These are phyloP conservation scores for Epichloe brachyelytri DNA, from an alignment of 2,329 filamentous ascomycete genomes.

Conservation along the genomic window DNA sequence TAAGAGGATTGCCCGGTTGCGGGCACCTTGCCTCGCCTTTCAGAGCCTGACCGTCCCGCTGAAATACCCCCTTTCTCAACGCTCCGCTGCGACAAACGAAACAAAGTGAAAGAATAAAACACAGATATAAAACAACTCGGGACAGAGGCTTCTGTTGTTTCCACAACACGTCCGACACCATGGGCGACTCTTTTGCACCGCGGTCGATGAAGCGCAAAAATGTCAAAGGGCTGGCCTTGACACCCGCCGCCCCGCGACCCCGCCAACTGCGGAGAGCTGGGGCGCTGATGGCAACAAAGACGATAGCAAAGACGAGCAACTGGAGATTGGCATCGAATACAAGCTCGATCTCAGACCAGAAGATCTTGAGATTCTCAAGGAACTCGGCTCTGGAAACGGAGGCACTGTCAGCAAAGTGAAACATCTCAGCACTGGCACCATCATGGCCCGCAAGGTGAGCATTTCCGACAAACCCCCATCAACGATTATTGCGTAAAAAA, in stretches of 20 bases:
- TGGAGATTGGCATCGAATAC: conserved; percentile 97
- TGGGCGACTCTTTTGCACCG: conserved; percentile 51
- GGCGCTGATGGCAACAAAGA: conserved; percentile 47
- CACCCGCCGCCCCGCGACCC: conserved; percentile 61
- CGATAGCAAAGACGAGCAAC: conserved; percentile 42
- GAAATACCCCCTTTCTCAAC: neutral
- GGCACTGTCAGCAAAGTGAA: conserved; percentile 97
- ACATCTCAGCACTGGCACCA: conserved; percentile 84
- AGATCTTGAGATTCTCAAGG: conserved; percentile 84
- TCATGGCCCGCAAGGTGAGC: conserved; percentile 91
- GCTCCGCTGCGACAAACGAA: neutral
- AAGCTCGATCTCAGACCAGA: conserved; percentile 84
- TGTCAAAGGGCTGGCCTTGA: conserved; percentile 87
- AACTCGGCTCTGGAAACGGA: conserved; percentile 90
- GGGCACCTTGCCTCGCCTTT: neutral
- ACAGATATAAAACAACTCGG: neutral
- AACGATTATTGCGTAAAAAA: neutral
- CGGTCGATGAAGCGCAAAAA: conserved; percentile 98
- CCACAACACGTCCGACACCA: conserved; percentile 19
- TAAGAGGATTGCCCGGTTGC: neutral
- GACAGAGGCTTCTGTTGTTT: neutral
- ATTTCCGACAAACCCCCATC: neutral
- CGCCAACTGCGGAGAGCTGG: conserved; percentile 60
- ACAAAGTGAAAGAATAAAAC: too few species aligned
- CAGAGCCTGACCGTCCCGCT: neutral